Percentiles rank a stretch among this genome's conserved stretches.
Conservation (phyloP, 805 yeast species). For the fission yeast (Schizosaccharomyces pombe) region DNA sequence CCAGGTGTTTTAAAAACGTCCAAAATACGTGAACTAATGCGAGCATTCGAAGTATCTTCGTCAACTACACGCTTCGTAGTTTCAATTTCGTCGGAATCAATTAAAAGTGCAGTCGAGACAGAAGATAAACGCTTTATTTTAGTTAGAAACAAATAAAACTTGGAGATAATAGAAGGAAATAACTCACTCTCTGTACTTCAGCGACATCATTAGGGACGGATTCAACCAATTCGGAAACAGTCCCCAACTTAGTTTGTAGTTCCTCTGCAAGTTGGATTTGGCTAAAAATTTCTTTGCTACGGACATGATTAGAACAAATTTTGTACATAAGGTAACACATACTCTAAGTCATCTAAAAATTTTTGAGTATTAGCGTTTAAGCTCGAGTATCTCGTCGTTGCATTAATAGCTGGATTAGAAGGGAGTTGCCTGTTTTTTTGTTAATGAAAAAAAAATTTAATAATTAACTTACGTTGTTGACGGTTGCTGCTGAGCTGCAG, state of each 20-base stretch:
- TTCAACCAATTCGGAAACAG: conserved; percentile 18
- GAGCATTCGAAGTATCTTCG: conserved; percentile 2
- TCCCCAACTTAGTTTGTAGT: conserved; percentile 14
- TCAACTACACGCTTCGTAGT: conserved; percentile 7
- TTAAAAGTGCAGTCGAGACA: neutral
- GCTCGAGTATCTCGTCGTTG: conserved; percentile 33
- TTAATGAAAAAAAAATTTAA: neutral
- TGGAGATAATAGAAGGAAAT: neutral
- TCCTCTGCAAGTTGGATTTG: neutral
- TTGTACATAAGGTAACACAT: neutral
- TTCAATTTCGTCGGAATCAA: neutral
- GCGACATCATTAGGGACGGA: conserved; percentile 31
- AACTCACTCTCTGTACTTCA: conserved; percentile 20
- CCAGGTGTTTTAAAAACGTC: conserved; percentile 5
- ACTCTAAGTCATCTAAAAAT: conserved; percentile 29
- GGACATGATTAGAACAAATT: neutral
- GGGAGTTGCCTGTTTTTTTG: neutral
- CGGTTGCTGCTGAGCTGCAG: conserved; percentile 3
- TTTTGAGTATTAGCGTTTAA: conserved; percentile 29
- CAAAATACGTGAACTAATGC: neutral
- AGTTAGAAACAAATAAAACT: neutral
- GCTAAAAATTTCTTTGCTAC: neutral
- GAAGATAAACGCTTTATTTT: neutral
- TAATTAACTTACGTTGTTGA: neutral
- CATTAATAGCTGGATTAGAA: conserved; percentile 17